Base-by-base conservation (phyloP, 2,329 filamentous ascomycete genomes). In the Plenodomus biglobosus region DNA sequence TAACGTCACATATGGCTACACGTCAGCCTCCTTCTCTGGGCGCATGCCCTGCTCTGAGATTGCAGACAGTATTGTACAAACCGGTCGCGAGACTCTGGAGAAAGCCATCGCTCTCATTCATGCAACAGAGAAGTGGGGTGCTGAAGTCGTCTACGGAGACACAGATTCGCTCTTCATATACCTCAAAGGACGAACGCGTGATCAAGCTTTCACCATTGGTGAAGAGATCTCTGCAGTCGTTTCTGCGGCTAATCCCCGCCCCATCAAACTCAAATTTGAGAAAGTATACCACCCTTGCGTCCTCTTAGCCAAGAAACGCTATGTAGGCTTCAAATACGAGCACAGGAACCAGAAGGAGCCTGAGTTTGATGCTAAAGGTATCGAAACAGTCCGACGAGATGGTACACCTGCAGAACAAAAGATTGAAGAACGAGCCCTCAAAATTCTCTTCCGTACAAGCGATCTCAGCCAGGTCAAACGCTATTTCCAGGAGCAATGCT, bases 1-100 rank as follows among this genome's bases (percentile, higher is more conserved):
- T n/a, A 99, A 99, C 62, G 94, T 99, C 58, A 99, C 94, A 0
- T 99, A 99, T 65, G 94, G 94, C 10, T 99, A 99, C 73, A 94
- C 94, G 0, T 97, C 94, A 2, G 94, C 94, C 0, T 95, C 90
- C 0, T 99, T 96, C 71, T 97, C 92, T 0, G 94, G 94, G 0
- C 85, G 94, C 19, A 97, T 99, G 94, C 94, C 94, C 0, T 99
- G 94, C 70, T 90, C 91, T 1, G 94, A 99, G 71, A 96, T 99
- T 55, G 94, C 94, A 7, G 94, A 99, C 74, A 96, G 90, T 71
- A 99, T 99, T 62, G 94, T 99, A 0, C 92, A 99, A 70, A 95
- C 92, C 0, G 94, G 88, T 0, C 85, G 94, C 11, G 94, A 99
- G 73, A 99, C 92, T 0, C 81, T 99, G 0, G 94, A 99, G 71